Percentiles rank a stretch among this genome's conserved stretches.
Evolutionary conservation across 116 monocot genomes (phyloP).

Genomic region (Iris pallida): DNA sequence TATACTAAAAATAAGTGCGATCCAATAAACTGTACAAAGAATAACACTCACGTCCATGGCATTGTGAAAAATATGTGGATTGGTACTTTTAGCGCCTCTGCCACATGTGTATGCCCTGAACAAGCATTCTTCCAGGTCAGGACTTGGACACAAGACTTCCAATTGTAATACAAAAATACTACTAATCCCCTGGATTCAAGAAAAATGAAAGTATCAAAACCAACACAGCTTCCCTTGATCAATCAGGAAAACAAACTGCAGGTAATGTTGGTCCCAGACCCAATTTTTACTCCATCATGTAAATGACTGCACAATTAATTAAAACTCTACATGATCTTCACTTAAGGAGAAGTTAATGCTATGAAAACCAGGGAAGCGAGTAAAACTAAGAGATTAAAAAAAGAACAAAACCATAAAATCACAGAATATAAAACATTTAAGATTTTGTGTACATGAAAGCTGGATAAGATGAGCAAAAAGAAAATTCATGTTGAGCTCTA

Average conservation of each 20-base stretch:
- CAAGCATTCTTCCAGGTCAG: conserved; percentile 52
- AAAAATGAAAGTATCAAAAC: conserved; percentile 14
- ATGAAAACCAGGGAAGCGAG: too few relatives aligned
- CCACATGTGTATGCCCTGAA: conserved; percentile 99
- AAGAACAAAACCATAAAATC: too few relatives aligned
- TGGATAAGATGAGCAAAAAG: too few relatives aligned
- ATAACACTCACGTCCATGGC: conserved; percentile 95
- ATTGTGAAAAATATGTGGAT: conserved; percentile 99
- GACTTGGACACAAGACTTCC: conserved; percentile 24
- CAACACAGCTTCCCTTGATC: conserved; percentile 1
- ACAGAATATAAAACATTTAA: too few relatives aligned
- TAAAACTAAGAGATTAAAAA: too few relatives aligned
- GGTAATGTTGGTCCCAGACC: too few relatives aligned
- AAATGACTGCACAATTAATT: too few relatives aligned
- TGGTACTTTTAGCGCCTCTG: conserved; percentile 95
- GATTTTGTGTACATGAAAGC: too few relatives aligned
- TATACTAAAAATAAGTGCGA: not conserved
- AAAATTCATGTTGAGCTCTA: too few relatives aligned
- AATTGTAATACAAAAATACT: conserved; percentile 31
- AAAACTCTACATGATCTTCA: too few relatives aligned
- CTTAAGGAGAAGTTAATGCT: too few relatives aligned
- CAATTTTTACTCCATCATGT: too few relatives aligned
- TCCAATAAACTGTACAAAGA: not conserved
- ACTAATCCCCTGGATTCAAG: conserved; percentile 25
- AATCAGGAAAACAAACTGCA: not conserved